Base-by-base conservation (phyloP, 75 land plant species). In the Pinus taeda region DNA sequence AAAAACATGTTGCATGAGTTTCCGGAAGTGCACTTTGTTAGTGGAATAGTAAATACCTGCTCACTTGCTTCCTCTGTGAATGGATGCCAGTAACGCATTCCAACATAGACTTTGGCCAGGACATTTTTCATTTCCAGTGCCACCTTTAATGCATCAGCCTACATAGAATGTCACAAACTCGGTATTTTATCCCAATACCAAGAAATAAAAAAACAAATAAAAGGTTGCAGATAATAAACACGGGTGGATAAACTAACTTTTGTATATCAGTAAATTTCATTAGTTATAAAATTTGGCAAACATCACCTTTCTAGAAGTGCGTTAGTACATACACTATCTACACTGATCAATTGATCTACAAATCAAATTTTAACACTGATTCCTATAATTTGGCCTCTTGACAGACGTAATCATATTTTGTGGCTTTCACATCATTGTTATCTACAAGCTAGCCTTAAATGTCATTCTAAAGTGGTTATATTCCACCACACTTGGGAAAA, bases 71-170 rank as follows among this genome's bases (percentile, higher is more conserved):
- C 97, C 59, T 94, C 97, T 18, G 97, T 92, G 70, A 94, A 94
- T 56, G 97, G 97, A 76, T 94, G 82, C 97, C 97, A 94, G 57
- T 94, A 94, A 3, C 95, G 84, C 97, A 94, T 94, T 15, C 83
- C 97, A 81, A 94, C 92, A 85, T 94, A 94, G 7, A 94, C 88
- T 74, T 88, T 87, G 20, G 79, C 93, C 63, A 77, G 81, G 15
- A 82, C 14, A 42, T 87, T 83, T 74, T 90, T 94, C 30, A 75
- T 77, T 79, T 88, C 80, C 53, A 94, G 74, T 77, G 97, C 90
- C 60, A 74, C n/a, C 77, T 78, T 82, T 58, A 94, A 73, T 42
- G 95, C 95, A 57, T 84, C 21, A 79, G 95, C 97, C 97, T 94
- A 66, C n/a, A n/a, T 62, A 53, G 26, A 76, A 70, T 15, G 21